These are phyloP conservation scores for Carallia brachiata DNA, from an alignment of 345 rosid species.

Conservation along the genomic window DNA sequence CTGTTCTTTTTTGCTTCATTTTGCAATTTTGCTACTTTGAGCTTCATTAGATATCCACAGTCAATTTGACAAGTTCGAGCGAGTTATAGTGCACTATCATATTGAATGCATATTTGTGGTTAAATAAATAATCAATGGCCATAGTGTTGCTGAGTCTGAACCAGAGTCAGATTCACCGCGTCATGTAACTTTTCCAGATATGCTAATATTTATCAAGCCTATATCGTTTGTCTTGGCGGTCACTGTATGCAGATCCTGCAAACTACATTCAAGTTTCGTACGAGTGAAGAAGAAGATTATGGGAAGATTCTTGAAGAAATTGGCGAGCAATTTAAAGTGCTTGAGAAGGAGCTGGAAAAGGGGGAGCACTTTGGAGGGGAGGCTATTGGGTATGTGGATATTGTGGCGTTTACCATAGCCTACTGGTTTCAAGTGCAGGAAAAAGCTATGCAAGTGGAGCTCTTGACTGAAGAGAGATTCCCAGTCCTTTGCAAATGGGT, in stretches of 20 bases:
- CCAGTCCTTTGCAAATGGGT: conserved; percentile 5
- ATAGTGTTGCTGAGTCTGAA: too few species aligned
- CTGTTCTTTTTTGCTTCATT: background rate
- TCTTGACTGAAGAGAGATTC: conserved; percentile 8
- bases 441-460: background rate
- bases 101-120: too few species aligned
- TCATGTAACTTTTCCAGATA: too few species aligned
- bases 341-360: conserved; percentile 11
- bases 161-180: too few species aligned
- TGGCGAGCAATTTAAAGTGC: background rate
- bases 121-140: too few species aligned
- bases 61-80: too few species aligned
- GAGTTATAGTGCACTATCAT: too few species aligned
- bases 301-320: background rate
- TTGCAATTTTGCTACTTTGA: background rate
- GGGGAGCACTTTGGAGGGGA: conserved; percentile 20
- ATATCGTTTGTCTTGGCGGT: background rate
- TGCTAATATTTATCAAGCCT: background rate
- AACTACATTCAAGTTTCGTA: background rate
- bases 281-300: background rate
- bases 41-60: too few species aligned
- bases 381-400: conserved; percentile 17
- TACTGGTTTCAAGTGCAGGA: background rate
- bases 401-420: background rate
- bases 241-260: conserved; percentile 4